phyloP scores from a whole-genome alignment of 2,329 filamentous ascomycete species.

The Fusarium sp. region DNA sequence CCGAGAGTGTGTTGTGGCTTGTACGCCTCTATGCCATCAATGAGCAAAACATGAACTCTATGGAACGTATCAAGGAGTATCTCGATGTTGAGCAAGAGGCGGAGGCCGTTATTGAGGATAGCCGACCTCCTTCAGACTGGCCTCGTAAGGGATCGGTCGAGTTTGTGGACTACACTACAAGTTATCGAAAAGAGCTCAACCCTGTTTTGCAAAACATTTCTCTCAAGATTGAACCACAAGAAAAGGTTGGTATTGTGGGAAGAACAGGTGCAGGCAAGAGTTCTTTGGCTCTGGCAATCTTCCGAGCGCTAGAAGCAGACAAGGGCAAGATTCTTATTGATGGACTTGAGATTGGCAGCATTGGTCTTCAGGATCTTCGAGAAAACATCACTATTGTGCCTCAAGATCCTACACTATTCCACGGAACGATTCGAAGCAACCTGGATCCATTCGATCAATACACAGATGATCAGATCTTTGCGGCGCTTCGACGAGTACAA shows the following conservation, averaged over 20 bases:
- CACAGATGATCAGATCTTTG: constrained; percentile 91
- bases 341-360: constrained; percentile 86
- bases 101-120: constrained; percentile 79
- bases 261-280: constrained; percentile 97
- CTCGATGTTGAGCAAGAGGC: constrained; percentile 97
- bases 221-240: constrained; percentile 85
- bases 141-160: constrained; percentile 87
- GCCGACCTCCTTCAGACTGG: constrained; percentile 83
- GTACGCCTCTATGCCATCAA: constrained; percentile 94
- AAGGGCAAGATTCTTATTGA: constrained; percentile 91
- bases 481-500: constrained; percentile 87
- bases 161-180: constrained; percentile 89
- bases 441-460: constrained; percentile 92
- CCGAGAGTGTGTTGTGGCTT: constrained; percentile 96
- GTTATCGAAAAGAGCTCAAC: constrained; percentile 89
- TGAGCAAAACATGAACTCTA: constrained; percentile 99
- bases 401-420: constrained; percentile 95
- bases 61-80: constrained; percentile 97
- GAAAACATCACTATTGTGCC: constrained; percentile 97
- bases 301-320: constrained; percentile 93
- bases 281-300: constrained; percentile 90
- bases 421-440: constrained; percentile 90
- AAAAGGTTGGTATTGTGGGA: constrained; percentile 97
- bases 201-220: constrained; percentile 85
- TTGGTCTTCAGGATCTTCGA: constrained; percentile 92